phyloP scores from a whole-genome alignment of 2,329 filamentous ascomycete species.

The Cercospora zeina region DNA sequence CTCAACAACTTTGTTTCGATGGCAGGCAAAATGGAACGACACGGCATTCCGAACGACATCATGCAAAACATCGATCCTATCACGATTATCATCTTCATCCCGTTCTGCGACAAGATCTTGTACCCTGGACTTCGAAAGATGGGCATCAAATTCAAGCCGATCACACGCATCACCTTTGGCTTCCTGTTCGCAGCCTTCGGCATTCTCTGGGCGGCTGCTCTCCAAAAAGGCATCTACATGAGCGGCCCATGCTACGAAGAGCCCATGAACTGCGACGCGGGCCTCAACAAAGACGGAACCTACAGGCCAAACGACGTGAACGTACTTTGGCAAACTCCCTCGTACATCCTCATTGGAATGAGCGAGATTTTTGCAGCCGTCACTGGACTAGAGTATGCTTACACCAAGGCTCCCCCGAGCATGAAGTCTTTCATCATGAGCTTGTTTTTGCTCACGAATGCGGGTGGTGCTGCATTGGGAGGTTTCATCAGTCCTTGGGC shows the following conservation, averaged over 20 bases:
- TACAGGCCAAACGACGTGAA: constrained; percentile 45
- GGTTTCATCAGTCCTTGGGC: constrained; percentile 61
- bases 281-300: constrained; percentile 35
- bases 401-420: constrained; percentile 47
- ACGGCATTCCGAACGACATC: constrained; percentile 51
- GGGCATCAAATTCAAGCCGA: constrained; percentile 47
- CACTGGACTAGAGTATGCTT: constrained; percentile 50
- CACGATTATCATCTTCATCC: constrained; percentile 49
- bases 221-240: constrained; percentile 59
- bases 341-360: constrained; percentile 48
- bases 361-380: constrained; percentile 50
- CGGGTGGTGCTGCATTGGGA: constrained; percentile 59
- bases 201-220: constrained; percentile 56
- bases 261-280: constrained; percentile 42
- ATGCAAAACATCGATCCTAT: constrained; percentile 44
- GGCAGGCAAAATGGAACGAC: constrained; percentile 45
- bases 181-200: constrained; percentile 55
- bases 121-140: constrained; percentile 39
- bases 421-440: constrained; percentile 43
- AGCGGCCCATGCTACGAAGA: constrained; percentile 47
- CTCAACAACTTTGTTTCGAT: constrained; percentile 52
- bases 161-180: constrained; percentile 55
- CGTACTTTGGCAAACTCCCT: constrained; percentile 39
- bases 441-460: constrained; percentile 46
- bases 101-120: constrained; percentile 47